phyloP scores from a whole-genome alignment of 2,329 filamentous ascomycete species.

The Beauveria varroae region DNA sequence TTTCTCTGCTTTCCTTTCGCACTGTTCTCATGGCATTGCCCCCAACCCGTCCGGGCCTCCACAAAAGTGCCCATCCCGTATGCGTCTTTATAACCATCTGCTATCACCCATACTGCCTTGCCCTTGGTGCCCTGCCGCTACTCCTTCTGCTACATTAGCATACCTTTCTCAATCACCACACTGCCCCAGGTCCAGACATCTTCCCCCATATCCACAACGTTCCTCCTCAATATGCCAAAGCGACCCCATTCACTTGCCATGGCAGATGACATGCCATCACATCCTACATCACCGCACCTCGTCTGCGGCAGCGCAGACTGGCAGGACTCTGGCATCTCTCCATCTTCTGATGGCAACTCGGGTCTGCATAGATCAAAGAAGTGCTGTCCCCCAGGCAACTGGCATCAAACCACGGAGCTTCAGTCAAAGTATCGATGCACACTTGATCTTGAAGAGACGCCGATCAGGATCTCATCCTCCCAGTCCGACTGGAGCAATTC shows the following conservation, averaged over 20 bases:
- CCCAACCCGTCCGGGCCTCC: neutral
- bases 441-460: neutral
- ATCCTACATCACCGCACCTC: neutral
- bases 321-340: neutral
- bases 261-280: neutral
- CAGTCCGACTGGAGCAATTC: conserved; percentile 1
- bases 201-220: neutral
- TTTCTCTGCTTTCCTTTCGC: neutral
- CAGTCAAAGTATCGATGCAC: neutral
- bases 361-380: neutral
- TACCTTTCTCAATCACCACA: neutral
- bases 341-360: neutral
- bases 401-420: neutral
- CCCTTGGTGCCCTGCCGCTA: neutral
- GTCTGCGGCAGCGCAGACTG: neutral
- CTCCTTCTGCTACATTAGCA: neutral
- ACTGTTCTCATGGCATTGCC: neutral
- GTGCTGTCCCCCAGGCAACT: neutral
- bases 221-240: neutral
- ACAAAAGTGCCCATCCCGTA: neutral
- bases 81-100: neutral
- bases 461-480: neutral
- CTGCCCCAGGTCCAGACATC: neutral
- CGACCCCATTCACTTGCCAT: neutral
- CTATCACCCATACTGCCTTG: neutral